These are phyloP conservation scores for Penicillium sp. DNA, from an alignment of 2,329 filamentous ascomycete species.

Conservation along the genomic window DNA sequence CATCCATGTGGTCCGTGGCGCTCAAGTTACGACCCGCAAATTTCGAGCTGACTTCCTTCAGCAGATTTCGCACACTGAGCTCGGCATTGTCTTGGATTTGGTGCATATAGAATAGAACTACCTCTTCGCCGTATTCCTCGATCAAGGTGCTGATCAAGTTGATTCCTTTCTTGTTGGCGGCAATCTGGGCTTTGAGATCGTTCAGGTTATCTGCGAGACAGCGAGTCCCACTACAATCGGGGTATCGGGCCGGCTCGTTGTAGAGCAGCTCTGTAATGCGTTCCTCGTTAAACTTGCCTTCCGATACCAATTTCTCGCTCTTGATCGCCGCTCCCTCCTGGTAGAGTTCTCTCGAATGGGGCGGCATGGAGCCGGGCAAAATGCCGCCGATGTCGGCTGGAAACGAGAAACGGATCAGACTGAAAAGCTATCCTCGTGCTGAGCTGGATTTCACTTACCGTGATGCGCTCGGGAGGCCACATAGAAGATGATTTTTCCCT, in stretches of 20 bases:
- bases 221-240: constrained; percentile 69
- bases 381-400: constrained; percentile 66
- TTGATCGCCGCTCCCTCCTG: constrained; percentile 63
- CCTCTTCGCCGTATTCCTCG: constrained; percentile 64
- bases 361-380: constrained; percentile 70
- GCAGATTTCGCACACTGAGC: constrained; percentile 62
- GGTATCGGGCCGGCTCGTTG: constrained; percentile 64
- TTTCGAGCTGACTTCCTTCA: constrained; percentile 62
- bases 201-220: constrained; percentile 75
- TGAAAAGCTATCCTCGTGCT: no score
- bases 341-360: constrained; percentile 62
- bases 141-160: constrained; percentile 66
- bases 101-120: constrained; percentile 73
- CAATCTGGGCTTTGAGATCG: constrained; percentile 76
- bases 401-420: constrained; percentile 1
- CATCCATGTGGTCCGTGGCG: constrained; percentile 76
- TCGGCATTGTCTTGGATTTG: constrained; percentile 75
- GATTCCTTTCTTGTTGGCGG: constrained; percentile 77
- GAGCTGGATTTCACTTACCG: constrained; percentile 37
- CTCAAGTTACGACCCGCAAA: constrained; percentile 60
- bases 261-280: constrained; percentile 65
- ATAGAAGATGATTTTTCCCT: constrained; percentile 73
- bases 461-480: constrained; percentile 72
- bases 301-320: constrained; percentile 47
- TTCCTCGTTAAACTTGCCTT: constrained; percentile 62